phyloP scores from a whole-genome alignment of 2,329 filamentous ascomycete species.

The Celoporthe dispersa region DNA sequence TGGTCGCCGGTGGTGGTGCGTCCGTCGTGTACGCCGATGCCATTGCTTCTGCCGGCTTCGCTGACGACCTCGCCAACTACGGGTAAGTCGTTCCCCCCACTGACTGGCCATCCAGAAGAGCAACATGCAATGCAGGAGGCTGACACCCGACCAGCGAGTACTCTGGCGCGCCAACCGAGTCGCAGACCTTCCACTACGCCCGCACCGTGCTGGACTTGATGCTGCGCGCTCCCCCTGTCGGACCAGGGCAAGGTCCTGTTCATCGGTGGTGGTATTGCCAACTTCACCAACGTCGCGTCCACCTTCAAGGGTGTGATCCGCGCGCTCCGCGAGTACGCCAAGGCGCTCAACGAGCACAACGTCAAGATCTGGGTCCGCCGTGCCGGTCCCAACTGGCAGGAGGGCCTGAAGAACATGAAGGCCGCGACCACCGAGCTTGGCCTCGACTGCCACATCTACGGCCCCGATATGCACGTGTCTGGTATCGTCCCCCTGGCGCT shows the following conservation, averaged over 20 bases:
- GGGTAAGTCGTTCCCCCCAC: constrained; percentile 41
- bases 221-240: constrained; percentile 83
- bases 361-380: constrained; percentile 94
- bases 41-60: constrained; percentile 94
- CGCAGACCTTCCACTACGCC: constrained; percentile 98
- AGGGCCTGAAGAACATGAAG: constrained; percentile 99
- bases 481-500: constrained; percentile 96
- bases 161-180: constrained; percentile 98
- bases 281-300: constrained; percentile 99
- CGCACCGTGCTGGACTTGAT: constrained; percentile 96
- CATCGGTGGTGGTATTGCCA: constrained; percentile 99
- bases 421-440: constrained; percentile 90
- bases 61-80: constrained; percentile 97
- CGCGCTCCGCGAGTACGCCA: constrained; percentile 87
- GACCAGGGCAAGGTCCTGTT: constrained; percentile 97
- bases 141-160: constrained; percentile 68
- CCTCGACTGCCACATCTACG: constrained; percentile 69
- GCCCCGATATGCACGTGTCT: constrained; percentile 90
- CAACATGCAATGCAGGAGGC: not conserved
- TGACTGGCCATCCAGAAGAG: not conserved
- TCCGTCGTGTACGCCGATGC: constrained; percentile 99
- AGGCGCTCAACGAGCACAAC: constrained; percentile 90
- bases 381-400: constrained; percentile 97
- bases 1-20: constrained; percentile 98
- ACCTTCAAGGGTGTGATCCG: constrained; percentile 99